phyloP scores from a whole-genome alignment of 2,329 filamentous ascomycete genomes.

The Fusarium miscanthi region DNA sequence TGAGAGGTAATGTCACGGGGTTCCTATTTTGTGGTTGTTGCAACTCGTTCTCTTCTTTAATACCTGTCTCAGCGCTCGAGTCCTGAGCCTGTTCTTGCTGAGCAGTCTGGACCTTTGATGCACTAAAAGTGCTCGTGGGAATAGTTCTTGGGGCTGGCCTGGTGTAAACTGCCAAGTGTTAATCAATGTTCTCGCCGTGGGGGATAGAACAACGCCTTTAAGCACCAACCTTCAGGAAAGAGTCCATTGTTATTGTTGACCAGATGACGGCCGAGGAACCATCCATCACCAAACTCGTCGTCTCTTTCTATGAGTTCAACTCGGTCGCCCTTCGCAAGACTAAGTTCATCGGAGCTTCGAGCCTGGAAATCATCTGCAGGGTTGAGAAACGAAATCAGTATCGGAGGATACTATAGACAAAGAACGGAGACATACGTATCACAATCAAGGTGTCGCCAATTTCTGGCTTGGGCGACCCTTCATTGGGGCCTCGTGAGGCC shows the following conservation, averaged over 20 bases:
- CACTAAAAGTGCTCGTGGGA: slow-evolving; percentile 45
- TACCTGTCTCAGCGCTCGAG: slow-evolving; percentile 35
- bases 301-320: slow-evolving; percentile 87
- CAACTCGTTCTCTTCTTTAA: slow-evolving; percentile 48
- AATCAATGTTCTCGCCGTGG: slow-evolving; percentile 32
- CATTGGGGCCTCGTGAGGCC: slow-evolving; percentile 56
- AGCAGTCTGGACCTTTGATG: slow-evolving; percentile 47
- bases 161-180: slow-evolving; percentile 66
- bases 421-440: slow-evolving; percentile 69
- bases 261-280: slow-evolving; percentile 82
- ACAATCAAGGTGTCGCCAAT: slow-evolving; percentile 76
- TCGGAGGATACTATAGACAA: slow-evolving; percentile 10
- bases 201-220: slow-evolving; percentile 6
- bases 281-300: slow-evolving; percentile 89
- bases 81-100: slow-evolving; percentile 48
- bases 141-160: slow-evolving; percentile 64
- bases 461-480: slow-evolving; percentile 61
- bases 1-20: slow-evolving; percentile 59
- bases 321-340: slow-evolving; percentile 83
- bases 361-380: slow-evolving; percentile 87
- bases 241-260: slow-evolving; percentile 79
- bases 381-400: slow-evolving; percentile 23
- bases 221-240: slow-evolving; percentile 79
- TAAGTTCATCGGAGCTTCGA: slow-evolving; percentile 92
- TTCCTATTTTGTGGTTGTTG: slow-evolving; percentile 50